phyloP scores from a whole-genome alignment of 2,329 filamentous ascomycete species.

The Aureobasidium sp. region DNA sequence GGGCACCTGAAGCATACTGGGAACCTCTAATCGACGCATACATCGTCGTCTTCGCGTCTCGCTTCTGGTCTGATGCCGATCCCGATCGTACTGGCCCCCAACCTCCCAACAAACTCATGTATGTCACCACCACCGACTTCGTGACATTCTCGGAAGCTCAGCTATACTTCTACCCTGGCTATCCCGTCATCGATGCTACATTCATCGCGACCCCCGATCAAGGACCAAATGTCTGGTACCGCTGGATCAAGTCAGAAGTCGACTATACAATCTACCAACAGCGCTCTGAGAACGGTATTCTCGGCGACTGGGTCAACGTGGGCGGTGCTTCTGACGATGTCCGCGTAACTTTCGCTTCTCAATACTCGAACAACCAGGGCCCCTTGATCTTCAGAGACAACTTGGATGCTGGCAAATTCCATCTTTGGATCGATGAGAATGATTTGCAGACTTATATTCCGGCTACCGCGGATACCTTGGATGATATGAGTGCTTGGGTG shows the following conservation, averaged over 20 bases:
- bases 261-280: conserved; percentile 3
- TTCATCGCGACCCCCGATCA: background rate
- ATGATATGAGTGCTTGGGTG: conserved; percentile 8
- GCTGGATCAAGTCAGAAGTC: conserved; percentile 1
- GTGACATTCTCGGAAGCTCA: background rate
- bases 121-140: background rate
- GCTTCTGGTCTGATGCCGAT: conserved; percentile 23
- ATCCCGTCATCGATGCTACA: background rate
- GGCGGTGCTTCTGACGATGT: background rate
- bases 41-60: background rate
- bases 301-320: background rate
- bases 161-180: background rate
- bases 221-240: conserved; percentile 1
- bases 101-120: conserved; percentile 16
- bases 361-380: background rate
- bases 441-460: conserved; percentile 1
- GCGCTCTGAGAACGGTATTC: background rate
- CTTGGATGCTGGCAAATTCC: background rate
- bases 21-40: background rate
- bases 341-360: background rate
- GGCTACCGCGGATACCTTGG: background rate
- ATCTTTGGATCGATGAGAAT: conserved; percentile 4
- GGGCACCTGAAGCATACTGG: conserved; percentile 5
- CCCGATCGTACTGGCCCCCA: conserved; percentile 55
- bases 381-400: background rate